Percentiles rank a stretch among this genome's conserved stretches.
phyloP scores from a whole-genome alignment of 192 early-diverging fungal species.

The Rhizophagus prolifer region DNA sequence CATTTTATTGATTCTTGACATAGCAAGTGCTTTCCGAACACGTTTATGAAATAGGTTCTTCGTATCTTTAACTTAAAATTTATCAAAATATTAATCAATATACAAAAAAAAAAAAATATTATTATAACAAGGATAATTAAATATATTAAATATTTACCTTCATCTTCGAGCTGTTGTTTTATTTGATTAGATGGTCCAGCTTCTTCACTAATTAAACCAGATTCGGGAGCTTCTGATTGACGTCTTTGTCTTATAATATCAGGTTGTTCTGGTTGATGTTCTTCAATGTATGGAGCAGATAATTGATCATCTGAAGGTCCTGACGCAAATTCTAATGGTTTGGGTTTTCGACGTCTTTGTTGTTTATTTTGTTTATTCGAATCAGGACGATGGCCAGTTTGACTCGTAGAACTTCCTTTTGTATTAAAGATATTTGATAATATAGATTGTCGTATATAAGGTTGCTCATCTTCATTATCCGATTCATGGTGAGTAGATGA shows the following conservation, averaged over 20 bases:
- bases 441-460: background rate
- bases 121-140: background rate
- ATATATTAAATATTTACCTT: no score
- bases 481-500: background rate
- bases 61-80: background rate
- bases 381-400: background rate
- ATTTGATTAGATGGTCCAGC: background rate
- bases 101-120: background rate
- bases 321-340: background rate
- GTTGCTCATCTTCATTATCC: background rate
- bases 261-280: constrained; percentile 9
- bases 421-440: background rate
- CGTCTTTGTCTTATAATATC: background rate
- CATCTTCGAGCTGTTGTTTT: background rate
- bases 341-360: background rate
- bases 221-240: background rate
- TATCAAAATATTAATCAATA: background rate
- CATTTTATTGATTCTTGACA: background rate
- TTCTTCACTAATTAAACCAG: background rate
- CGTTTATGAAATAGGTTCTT: background rate
- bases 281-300: constrained; percentile 23
- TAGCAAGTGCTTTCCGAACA: background rate
- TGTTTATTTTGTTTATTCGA: background rate
- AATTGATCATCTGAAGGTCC: constrained; percentile 15
- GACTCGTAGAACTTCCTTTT: background rate